Evolutionary conservation across 345 rosid species (phyloP), one percentile per base, ranked within the genome.

Genomic region (Jatropha curcas): DNA sequence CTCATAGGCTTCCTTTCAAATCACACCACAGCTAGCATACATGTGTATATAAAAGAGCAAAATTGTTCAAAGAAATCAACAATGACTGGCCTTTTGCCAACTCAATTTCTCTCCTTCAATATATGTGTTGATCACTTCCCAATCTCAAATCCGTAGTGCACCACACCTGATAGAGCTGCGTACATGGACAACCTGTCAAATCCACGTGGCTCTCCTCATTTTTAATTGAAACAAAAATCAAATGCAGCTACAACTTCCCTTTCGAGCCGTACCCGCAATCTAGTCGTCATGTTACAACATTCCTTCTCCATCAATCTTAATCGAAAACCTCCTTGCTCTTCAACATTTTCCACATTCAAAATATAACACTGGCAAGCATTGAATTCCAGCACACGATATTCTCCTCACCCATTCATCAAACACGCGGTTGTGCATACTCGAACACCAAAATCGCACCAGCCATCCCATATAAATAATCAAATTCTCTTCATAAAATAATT

Each of bases 1-100:
- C 45, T 78, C 37, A 45, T 69, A 78, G 28, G 88, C 88, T 74
- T 76, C 77, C 58, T 78, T n/a, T n/a, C n/a, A 61, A 67, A 80
- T 76, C 79, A 52, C 55, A 31, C 86, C 88, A 67, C 88, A 82
- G 62, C 88, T 78, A 74, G 84, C 83, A 73, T 85, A 85, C 86
- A 82, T 80, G 80, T 82, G 83, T 35, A 82, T 78, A n/a, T n/a
- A n/a, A n/a, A 24, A 85, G 84, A 10, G 80, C 81, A 74, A n/a
- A n/a, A n/a, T 80, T 82, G 64, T 76, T 76, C 78, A 80, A 74
- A 71, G 84, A 60, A 50, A 82, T 74, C 59, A 68, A 68, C 56
- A 77, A 9, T 34, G 35, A 59, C 25, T 71, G 79, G 61, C 34
- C 34, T 67, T 41, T 50, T 33, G 57, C 66, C 65, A n/a, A 27